Conservation (phyloP, 805 yeast genomes). For the Yamadazyma takamatsuzukensis region DNA sequence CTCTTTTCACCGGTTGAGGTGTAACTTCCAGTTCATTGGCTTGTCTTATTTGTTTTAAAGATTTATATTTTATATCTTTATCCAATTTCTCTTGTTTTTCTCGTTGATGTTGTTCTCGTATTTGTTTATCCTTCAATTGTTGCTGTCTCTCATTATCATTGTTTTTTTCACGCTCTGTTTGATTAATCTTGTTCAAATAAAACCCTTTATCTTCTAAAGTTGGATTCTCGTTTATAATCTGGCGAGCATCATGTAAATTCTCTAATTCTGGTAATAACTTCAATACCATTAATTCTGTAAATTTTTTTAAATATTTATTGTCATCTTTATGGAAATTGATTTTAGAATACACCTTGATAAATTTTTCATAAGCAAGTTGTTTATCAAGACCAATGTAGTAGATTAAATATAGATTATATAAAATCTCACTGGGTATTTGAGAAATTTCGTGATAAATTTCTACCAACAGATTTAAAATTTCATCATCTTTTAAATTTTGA, state of each 20-base stretch:
- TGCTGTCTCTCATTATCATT: constrained; percentile 14
- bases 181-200: constrained; percentile 8
- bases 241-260: constrained; percentile 23
- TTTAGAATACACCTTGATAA: constrained; percentile 9
- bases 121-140: constrained; percentile 17
- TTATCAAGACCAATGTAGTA: constrained; percentile 23
- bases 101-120: constrained; percentile 18
- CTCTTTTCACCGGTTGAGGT: background rate
- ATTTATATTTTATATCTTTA: constrained; percentile 25
- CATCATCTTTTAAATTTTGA: constrained; percentile 14
- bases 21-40: background rate
- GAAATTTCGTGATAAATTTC: constrained; percentile 17
- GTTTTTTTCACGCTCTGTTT: constrained; percentile 8
- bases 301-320: constrained; percentile 13
- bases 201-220: constrained; percentile 10
- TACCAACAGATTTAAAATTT: constrained; percentile 15
- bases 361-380: constrained; percentile 7
- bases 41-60: constrained; percentile 22
- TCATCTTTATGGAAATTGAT: constrained; percentile 6
- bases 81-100: constrained; percentile 13
- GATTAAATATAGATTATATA: constrained; percentile 30
- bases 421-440: constrained; percentile 28
- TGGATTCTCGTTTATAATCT: constrained; percentile 22
- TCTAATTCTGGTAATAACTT: constrained; percentile 32
- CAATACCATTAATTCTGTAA: constrained; percentile 31